Percentiles rank a stretch among this genome's conserved stretches.
phyloP scores from a whole-genome alignment of 179 eudicot species.

The Beta corolliflora region DNA sequence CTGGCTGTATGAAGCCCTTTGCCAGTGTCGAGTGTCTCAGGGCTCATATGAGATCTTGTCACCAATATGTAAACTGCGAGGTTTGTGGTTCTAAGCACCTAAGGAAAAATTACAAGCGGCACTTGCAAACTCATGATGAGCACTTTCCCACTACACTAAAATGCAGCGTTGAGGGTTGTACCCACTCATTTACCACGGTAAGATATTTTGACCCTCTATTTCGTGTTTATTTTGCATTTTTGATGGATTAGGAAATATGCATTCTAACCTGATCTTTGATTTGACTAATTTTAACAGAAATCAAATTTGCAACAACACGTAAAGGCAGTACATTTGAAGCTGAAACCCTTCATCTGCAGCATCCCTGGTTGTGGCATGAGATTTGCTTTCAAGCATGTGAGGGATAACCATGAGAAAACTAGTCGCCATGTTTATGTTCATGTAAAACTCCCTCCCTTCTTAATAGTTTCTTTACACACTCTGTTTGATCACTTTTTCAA shows the following conservation, averaged over 20 bases:
- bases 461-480: neutral
- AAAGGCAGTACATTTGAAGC: constrained; percentile 42
- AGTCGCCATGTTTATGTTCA: constrained; percentile 45
- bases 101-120: constrained; percentile 72
- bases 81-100: constrained; percentile 72
- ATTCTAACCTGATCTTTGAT: neutral
- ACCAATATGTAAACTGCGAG: constrained; percentile 60
- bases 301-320: constrained; percentile 76
- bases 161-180: constrained; percentile 62
- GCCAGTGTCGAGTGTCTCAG: constrained; percentile 58
- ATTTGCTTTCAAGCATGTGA: constrained; percentile 82
- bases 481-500: neutral
- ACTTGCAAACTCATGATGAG: constrained; percentile 55
- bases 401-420: constrained; percentile 74
- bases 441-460: constrained; percentile 10
- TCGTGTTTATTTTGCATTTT: neutral
- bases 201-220: constrained; percentile 2
- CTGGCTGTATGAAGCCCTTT: constrained; percentile 71
- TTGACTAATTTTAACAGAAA: constrained; percentile 39
- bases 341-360: constrained; percentile 47
- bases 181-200: constrained; percentile 61
- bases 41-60: constrained; percentile 66
- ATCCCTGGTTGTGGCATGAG: constrained; percentile 72
- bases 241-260: neutral
- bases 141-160: constrained; percentile 40